A percentile compares a stretch with the other conserved stretches of the same genome.
Evolutionary conservation across 805 yeast genomes (phyloP).

Genomic region (Helenozyma rhizophorensis): DNA sequence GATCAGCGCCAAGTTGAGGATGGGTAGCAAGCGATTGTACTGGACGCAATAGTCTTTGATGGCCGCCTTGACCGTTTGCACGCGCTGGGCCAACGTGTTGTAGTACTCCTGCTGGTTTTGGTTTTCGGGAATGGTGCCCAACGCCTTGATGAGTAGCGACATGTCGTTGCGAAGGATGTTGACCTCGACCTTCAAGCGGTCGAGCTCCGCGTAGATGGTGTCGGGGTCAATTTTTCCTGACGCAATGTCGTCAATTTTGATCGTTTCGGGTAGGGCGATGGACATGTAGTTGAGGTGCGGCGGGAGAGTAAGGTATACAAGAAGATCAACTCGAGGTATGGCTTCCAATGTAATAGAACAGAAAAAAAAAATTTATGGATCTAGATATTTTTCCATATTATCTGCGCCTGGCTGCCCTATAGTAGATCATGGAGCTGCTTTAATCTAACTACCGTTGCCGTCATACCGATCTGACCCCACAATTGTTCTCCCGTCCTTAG

Average conservation of each 20-base stretch:
- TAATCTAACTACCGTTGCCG: too few relatives aligned
- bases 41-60: conserved; percentile 41
- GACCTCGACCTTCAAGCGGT: conserved; percentile 39
- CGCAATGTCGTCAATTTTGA: conserved; percentile 39
- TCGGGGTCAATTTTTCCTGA: conserved; percentile 38
- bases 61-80: conserved; percentile 33
- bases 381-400: too few relatives aligned
- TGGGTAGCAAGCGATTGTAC: conserved; percentile 45
- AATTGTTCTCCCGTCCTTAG: too few relatives aligned
- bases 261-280: conserved; percentile 6
- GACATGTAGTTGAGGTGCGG: conserved; percentile 4
- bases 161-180: conserved; percentile 39
- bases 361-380: too few relatives aligned
- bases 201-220: conserved; percentile 41
- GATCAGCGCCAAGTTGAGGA: conserved; percentile 47
- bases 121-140: conserved; percentile 29
- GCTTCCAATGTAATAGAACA: too few relatives aligned
- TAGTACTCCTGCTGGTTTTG: conserved; percentile 36
- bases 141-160: conserved; percentile 32
- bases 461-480: too few relatives aligned
- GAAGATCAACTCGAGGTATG: too few relatives aligned
- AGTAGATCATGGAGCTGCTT: too few relatives aligned
- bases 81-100: conserved; percentile 30
- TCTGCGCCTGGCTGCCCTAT: too few relatives aligned
- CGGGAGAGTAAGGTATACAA: too few relatives aligned